Percentiles rank a stretch among this genome's conserved stretches.
These are phyloP conservation scores for Talaromyces pinophilus DNA, from an alignment of 2,329 filamentous ascomycete genomes.

Conservation along the genomic window DNA sequence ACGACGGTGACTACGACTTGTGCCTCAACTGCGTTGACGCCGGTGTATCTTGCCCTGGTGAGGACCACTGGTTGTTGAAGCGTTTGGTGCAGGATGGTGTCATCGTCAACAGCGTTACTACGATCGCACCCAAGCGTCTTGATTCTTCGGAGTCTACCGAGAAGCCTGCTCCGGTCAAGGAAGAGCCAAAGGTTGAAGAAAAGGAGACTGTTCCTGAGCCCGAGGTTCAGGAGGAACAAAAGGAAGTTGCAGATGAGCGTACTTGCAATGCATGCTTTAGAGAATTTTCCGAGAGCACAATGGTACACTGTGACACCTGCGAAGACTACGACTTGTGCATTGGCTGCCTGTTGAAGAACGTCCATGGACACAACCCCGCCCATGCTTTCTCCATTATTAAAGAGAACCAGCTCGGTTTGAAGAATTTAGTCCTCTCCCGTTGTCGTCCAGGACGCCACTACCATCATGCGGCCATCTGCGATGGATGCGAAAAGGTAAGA, in stretches of 20 bases:
- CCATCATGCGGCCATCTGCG: slow-evolving; percentile 85
- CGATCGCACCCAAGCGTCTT: slow-evolving; percentile 67
- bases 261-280: slow-evolving; percentile 67
- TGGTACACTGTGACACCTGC: slow-evolving; percentile 82
- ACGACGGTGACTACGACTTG: slow-evolving; percentile 91
- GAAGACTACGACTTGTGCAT: slow-evolving; percentile 93
- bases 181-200: slow-evolving; percentile 22
- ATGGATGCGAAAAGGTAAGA: slow-evolving; percentile 77
- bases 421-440: slow-evolving; percentile 63
- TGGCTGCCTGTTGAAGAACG: slow-evolving; percentile 70
- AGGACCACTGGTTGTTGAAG: slow-evolving; percentile 93
- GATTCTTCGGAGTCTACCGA: slow-evolving; percentile 1
- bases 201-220: slow-evolving; percentile 23
- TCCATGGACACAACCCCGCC: slow-evolving; percentile 87
- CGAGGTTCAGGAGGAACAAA: slow-evolving; percentile 23
- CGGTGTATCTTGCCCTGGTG: slow-evolving; percentile 74
- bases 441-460: slow-evolving; percentile 78
- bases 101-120: slow-evolving; percentile 82
- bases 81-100: slow-evolving; percentile 75
- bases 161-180: slow-evolving; percentile 11
- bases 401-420: slow-evolving; percentile 58
- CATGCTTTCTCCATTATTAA: slow-evolving; percentile 69
- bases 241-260: slow-evolving; percentile 35
- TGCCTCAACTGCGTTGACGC: slow-evolving; percentile 76
- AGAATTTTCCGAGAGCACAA: slow-evolving; percentile 73